Conservation (phyloP, 768 basidiomycete genomes). For the Termitomyces titanicus region DNA sequence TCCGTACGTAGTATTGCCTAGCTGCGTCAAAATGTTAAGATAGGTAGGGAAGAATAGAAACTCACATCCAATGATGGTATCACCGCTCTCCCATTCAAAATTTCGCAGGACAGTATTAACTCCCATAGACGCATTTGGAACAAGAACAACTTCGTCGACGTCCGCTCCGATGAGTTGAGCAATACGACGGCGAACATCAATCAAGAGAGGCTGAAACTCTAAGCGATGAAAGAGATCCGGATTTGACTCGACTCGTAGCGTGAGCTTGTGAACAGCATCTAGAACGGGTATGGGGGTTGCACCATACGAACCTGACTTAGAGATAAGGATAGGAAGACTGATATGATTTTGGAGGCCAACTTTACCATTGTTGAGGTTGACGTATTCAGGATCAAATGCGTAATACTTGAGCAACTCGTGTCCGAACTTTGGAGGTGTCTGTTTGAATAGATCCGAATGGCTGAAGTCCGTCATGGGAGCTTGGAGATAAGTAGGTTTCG, state of each 20-base stretch:
- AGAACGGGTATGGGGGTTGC: slow-evolving; percentile 44
- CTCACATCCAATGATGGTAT: slow-evolving; percentile 56
- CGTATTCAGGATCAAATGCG: slow-evolving; percentile 52
- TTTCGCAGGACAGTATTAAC: slow-evolving; percentile 61
- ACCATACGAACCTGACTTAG: slow-evolving; percentile 45
- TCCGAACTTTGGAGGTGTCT: slow-evolving; percentile 44
- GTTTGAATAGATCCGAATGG: slow-evolving; percentile 18
- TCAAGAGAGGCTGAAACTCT: slow-evolving; percentile 24
- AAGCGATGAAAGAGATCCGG: slow-evolving; percentile 48
- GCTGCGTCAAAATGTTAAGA: not conserved
- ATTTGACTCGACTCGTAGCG: slow-evolving; percentile 38
- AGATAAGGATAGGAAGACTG: slow-evolving; percentile 24
- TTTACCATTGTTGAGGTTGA: slow-evolving; percentile 64
- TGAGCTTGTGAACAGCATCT: slow-evolving; percentile 31
- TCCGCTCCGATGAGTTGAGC: slow-evolving; percentile 47
- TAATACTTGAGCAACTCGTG: slow-evolving; percentile 52
- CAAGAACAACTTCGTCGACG: slow-evolving; percentile 44
- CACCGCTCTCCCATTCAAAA: slow-evolving; percentile 56
- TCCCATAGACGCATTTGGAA: slow-evolving; percentile 54
- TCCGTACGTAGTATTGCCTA: slow-evolving; percentile 34
- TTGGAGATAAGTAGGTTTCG: not conserved
- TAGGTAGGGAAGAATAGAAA: not conserved
- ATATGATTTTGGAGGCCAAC: slow-evolving; percentile 10
- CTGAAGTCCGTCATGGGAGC: not conserved
- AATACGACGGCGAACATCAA: slow-evolving; percentile 37